Base-by-base conservation (phyloP, 2,329 filamentous ascomycete genomes). In the Lasiodiplodia hormozganensis region DNA sequence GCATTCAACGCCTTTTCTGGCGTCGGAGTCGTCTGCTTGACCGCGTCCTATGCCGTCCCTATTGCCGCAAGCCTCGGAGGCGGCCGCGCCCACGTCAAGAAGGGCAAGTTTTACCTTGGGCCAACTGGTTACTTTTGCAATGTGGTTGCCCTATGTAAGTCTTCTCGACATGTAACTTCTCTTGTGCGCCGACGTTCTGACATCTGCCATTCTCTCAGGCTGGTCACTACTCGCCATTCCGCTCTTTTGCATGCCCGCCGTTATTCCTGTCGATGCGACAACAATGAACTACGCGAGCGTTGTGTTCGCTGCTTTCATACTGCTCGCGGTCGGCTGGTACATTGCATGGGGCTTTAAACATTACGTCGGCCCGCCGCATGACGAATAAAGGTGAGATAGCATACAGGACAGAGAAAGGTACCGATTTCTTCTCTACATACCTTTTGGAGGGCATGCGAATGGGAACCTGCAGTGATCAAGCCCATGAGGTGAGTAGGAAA, bases 1-100 rank as follows among this genome's bases (percentile, higher is more conserved):
- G 90, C 89, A n/a, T 92, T 91, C 82, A 91, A 89, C 75, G 90
- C 90, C 68, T 91, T 92, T 77, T 89, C 88, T 0, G 88, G 89
- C 70, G 88, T 90, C 23, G 89, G 89, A 73, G 89, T 92, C 77
- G 92, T 92, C 74, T 89, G 85, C 74, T 81, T 90, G 75, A 92
- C 90, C 0, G 82, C 89, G 49, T 87, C 89, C 62, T 93, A 93
- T 74, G 89, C 87, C 47, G 84, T 84, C 1, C 90, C 91, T 21
- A 89, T 92, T 66, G 84, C 86, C 28, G 87, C 91, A 70, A 92
- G 86, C 67, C 78, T 92, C 72, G 74, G 88, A 67, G 85, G 85
- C 28, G 85, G 88, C 11, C 87, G 90, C 57, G 84, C 85, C 73
- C 85, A 89, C 69, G 82, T 92, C 67, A 81, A 82, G 69, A 83